Base-by-base conservation (phyloP, 140 eudicot species). In the Anethum foeniculum region DNA sequence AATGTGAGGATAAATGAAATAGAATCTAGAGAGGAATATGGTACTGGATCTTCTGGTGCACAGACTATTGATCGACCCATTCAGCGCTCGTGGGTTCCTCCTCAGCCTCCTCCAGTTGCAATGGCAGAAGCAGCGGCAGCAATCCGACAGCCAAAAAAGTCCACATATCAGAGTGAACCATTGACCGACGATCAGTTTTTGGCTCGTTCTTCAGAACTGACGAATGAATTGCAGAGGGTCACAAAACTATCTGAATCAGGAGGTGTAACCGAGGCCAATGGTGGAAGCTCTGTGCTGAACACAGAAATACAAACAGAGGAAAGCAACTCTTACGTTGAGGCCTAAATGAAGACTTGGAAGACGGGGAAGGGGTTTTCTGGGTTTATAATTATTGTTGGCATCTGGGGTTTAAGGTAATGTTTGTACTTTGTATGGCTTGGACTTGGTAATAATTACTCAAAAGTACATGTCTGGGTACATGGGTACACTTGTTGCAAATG, bases 91-190 rank as follows among this genome's bases (percentile, higher is more conserved):
- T 94, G 99, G 97, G 89, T 88, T 54, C 98, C 98, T 47, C 98
- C 98, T 7, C 97, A 88, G 88, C 97, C 98, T 8, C 98, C 98
- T 5, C 97, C 98, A 16, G 94, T 94, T 46, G 92, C 89, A 39
- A 92, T 94, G 96, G 91, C 97, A 1, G 98, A 94, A 87, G 98
- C 98, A 34, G 97, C 98, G 4, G 97, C 89, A 18, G 98, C 98
- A 83, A 94, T 94, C 84, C 83, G 98, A 41, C 96, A 88, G 60
- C 96, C 98, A 11, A 93, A 93, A 83, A 91, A 89, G 75, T 79
- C 96, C n/a, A 67, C 82, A 0, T 58, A 28, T 84, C 91, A 86
- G 86, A 86, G 84, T 71, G 94, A 91, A 75, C 88, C 86, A 47
- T 81, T 88, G 80, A 88, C 85, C 0, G 97, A 92, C 71, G 97